phyloP scores from a whole-genome alignment of 805 yeast species.

The Metschnikowia bowlesiae region DNA sequence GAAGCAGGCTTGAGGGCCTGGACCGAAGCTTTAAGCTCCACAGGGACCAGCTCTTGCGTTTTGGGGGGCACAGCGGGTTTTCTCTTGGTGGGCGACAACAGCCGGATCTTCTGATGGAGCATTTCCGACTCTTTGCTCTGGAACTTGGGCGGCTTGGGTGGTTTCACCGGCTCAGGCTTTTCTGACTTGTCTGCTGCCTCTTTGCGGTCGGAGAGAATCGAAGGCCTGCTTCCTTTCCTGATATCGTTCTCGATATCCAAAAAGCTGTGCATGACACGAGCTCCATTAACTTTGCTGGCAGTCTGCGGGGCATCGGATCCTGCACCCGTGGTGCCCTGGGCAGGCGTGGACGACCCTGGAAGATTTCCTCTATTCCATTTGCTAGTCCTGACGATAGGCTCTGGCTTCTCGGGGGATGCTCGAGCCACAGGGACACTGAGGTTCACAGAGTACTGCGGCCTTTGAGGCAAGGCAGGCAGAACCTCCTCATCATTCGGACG shows the following conservation, averaged over 20 bases:
- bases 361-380: background rate
- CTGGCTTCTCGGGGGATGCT: background rate
- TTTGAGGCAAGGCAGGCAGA: constrained; percentile 10
- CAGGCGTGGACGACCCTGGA: too few species aligned
- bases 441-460: constrained; percentile 4
- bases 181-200: background rate
- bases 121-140: constrained; percentile 7
- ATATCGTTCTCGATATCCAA: constrained; percentile 5
- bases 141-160: constrained; percentile 11
- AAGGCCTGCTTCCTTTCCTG: background rate
- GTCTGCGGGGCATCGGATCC: background rate
- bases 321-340: too few species aligned
- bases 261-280: background rate
- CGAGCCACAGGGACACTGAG: constrained; percentile 1
- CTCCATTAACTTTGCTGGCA: background rate
- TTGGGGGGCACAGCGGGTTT: background rate
- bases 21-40: background rate
- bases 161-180: background rate
- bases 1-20: constrained; percentile 15
- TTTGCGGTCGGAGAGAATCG: background rate
- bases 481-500: background rate
- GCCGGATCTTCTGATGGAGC: constrained; percentile 5
- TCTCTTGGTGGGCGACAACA: constrained; percentile 11
- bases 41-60: background rate
- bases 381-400: background rate